Evolutionary conservation across 306 rosid genomes (phyloP), one percentile per base, ranked within the genome.

Genomic region (Vachellia pachyceras): DNA sequence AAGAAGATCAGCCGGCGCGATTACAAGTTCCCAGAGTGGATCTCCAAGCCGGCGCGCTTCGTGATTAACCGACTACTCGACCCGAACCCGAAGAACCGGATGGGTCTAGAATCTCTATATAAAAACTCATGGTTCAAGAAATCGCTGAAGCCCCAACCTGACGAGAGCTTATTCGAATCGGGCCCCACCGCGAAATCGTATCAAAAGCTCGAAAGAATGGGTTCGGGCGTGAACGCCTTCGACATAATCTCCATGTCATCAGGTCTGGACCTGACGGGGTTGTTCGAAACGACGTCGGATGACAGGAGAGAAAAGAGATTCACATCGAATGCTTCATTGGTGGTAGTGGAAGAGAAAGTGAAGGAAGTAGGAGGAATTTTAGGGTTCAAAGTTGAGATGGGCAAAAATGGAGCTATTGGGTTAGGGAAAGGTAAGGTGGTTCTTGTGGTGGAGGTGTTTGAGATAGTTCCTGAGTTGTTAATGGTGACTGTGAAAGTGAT

Each of bases 191-290:
- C 65, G 5, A 75, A 79, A 67, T 80, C 58, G 7, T 23, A 83
- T 13, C 72, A 60, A 35, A 84, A 78, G 33, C 9, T 41, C 3
- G 80, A 72, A 0, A 47, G 3, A 23, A 37, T 42, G 11, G 74
- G 76, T 18, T 67, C 86, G 11, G 87, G 86, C n/a, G 75, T 82
- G 86, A 94, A 91, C 63, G 98, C 98, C 0, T 94, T 94, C 20
- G 90, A 94, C 25, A 91, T 94, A 77, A 94, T 94, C 37, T 92
- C 97, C 3, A 82, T 94, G 90, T 92, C 98, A 3, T 89, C 98
- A 49, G 98, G 97, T 64, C 52, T 94, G 87, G 89, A 94, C 35
- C 71, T 94, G 67, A 88, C 95, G 20, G 94, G 98, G 44, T 75
- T 94, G 61, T 90, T 94, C 6, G 97, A 91, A 67, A 83, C 89